These are phyloP conservation scores for Periconia macrospinosa DNA, from an alignment of 2,329 filamentous ascomycete genomes.

Conservation along the genomic window DNA sequence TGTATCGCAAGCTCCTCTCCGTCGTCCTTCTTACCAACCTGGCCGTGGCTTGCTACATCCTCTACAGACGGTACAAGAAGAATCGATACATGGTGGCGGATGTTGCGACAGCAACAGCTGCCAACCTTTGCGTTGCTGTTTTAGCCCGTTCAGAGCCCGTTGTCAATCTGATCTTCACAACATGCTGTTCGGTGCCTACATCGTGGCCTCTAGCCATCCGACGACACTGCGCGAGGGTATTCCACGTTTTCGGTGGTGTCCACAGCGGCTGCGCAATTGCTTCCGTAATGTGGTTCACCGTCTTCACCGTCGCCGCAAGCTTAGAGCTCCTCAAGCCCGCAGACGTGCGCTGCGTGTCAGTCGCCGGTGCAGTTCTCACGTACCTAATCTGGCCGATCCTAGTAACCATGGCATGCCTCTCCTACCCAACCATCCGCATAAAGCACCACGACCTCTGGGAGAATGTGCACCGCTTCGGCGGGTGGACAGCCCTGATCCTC, in stretches of 20 bases:
- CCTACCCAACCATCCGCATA: slow-evolving; percentile 33
- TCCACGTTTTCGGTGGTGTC: slow-evolving; percentile 39
- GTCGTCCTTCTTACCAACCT: slow-evolving; percentile 31
- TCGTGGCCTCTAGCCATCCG: slow-evolving; percentile 35
- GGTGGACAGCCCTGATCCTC: slow-evolving; percentile 40
- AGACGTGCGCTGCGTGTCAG: slow-evolving; percentile 16
- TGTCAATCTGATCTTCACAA: slow-evolving; percentile 39
- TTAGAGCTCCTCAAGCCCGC: slow-evolving; percentile 31
- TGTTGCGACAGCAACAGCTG: slow-evolving; percentile 41
- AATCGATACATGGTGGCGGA: slow-evolving; percentile 25
- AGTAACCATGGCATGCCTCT: slow-evolving; percentile 31
- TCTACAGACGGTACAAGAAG: slow-evolving; percentile 22
- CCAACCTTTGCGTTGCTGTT: slow-evolving; percentile 39
- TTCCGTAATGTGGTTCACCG: slow-evolving; percentile 47
- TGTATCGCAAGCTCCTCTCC: slow-evolving; percentile 36
- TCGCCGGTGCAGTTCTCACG: slow-evolving; percentile 28
- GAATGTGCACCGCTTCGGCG: slow-evolving; percentile 40
- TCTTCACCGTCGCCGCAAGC: slow-evolving; percentile 45
- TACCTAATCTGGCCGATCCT: slow-evolving; percentile 35
- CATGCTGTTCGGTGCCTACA: slow-evolving; percentile 38
- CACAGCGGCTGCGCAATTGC: slow-evolving; percentile 41
- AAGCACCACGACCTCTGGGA: slow-evolving; percentile 42
- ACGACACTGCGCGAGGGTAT: slow-evolving; percentile 36
- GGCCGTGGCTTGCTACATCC: slow-evolving; percentile 27
- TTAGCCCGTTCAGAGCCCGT: slow-evolving; percentile 42